Evolutionary conservation across 176 grass and related monocot species (phyloP), one percentile per base, ranked within the genome.

Genomic region (Tuctoria greenei): DNA sequence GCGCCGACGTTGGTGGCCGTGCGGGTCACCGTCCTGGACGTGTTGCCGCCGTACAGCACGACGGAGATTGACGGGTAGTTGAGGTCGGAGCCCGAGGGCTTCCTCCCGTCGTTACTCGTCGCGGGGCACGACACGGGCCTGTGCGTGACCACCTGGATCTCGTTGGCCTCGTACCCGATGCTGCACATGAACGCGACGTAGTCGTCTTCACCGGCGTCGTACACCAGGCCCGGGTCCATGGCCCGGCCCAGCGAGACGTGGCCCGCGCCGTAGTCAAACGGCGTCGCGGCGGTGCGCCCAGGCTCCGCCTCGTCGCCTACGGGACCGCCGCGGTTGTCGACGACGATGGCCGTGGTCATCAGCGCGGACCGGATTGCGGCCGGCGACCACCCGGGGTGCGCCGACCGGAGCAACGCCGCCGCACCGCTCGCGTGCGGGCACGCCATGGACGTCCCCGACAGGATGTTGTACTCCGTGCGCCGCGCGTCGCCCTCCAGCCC

Each of bases 51-150:
- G 57, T 85, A 81, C 71, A 98, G 85, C 75, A 80, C 86, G 69
- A 98, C 82, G 10, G 95, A 98, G 73, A 98, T 94, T 6, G 95
- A 98, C 31, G 95, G 95, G 77, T 97, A 97, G 82, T 97, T 97
- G 61, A 97, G 84, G 78, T 97, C 85, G 21, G 87, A 85, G 8
- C 81, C 86, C 58, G 87, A 84, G 0, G 81, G 75, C 41, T 44
- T 86, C 65, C 66, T 73, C 64, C 35, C 17, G 64, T 23, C 16
- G 35, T 21, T 36, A 6, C 16, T 6, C 59, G 28, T 0, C 15
- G 71, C 44, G 4, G 86, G 88, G 73, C 95, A 97, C 18, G 81
- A 45, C 25, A 81, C 95, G 38, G 81, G 88, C 61, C 57, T 90
- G 79, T 93, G 91, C 69, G 95, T 94, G 80, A 97, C 81, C 52